Percentiles rank a stretch among this genome's conserved stretches.
Evolutionary conservation across 2,329 filamentous ascomycete species (phyloP).

Genomic region (Alternaria consortialis): DNA sequence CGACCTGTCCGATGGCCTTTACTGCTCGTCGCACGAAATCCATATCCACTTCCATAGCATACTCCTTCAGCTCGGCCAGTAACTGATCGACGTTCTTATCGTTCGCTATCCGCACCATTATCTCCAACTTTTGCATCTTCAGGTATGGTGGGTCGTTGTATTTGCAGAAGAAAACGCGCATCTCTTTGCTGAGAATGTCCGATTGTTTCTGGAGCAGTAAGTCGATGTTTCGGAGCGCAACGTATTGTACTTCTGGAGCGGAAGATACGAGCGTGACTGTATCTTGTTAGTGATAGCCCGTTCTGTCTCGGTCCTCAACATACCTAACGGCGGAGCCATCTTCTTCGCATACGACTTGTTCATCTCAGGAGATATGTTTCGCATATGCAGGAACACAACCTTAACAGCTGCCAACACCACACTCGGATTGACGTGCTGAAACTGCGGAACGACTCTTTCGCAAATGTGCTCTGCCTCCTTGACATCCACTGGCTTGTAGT

Average conservation of each 20-base stretch:
- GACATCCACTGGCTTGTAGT: conserved; percentile 85
- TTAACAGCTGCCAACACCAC: conserved; percentile 98
- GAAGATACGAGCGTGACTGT: conserved; percentile 94
- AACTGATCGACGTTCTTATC: conserved; percentile 96
- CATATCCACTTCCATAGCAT: conserved; percentile 98
- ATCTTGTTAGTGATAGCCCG: conserved; percentile 32
- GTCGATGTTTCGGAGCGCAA: conserved; percentile 95
- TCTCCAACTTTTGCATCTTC: conserved; percentile 96
- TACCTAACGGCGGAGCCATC: conserved; percentile 95
- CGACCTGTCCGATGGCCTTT: conserved; percentile 95
- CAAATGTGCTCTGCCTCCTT: conserved; percentile 99
- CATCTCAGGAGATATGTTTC: conserved; percentile 77
- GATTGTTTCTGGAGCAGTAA: conserved; percentile 94
- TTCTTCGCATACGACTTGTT: conserved; percentile 92
- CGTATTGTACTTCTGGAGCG: conserved; percentile 96
- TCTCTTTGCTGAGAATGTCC: conserved; percentile 95
- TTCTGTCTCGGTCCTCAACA: conserved; percentile 33
- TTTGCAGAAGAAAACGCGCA: conserved; percentile 99
- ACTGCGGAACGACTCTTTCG: conserved; percentile 93
- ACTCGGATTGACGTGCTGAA: conserved; percentile 97
- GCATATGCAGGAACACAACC: conserved; percentile 97
- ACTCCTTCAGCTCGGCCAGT: conserved; percentile 93
- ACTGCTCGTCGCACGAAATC: conserved; percentile 95
- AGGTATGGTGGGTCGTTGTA: conserved; percentile 99
- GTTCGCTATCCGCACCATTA: conserved; percentile 99